phyloP scores from a whole-genome alignment of 768 basidiomycete species.

The Chalciporus pseudorubinellus region DNA sequence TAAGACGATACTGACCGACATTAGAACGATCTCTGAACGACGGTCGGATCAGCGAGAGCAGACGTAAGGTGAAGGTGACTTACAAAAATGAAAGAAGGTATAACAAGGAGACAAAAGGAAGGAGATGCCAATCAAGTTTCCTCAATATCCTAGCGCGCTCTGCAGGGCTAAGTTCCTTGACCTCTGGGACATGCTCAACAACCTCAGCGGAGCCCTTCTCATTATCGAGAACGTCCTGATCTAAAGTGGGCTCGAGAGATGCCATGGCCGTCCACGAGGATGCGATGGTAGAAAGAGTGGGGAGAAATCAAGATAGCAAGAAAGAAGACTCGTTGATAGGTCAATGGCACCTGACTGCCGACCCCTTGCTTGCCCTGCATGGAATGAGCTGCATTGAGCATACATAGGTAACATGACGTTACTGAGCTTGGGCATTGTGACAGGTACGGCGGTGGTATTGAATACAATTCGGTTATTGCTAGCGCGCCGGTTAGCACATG shows the following conservation, averaged over 20 bases:
- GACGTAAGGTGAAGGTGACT: constrained; percentile 17
- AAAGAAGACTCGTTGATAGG: background rate
- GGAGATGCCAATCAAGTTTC: constrained; percentile 44
- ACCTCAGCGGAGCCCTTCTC: constrained; percentile 9
- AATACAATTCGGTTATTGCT: no score
- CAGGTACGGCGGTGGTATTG: no score
- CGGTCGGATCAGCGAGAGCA: background rate
- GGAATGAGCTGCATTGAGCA: no score
- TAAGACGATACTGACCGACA: constrained; percentile 33
- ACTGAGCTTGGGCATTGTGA: no score
- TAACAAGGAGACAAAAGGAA: constrained; percentile 44
- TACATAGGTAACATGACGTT: no score
- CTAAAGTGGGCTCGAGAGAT: constrained; percentile 6
- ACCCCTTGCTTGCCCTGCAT: no score
- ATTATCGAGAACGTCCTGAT: constrained; percentile 5
- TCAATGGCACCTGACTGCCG: background rate
- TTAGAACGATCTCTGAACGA: constrained; percentile 43
- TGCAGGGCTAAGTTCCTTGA: constrained; percentile 8
- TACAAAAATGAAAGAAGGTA: constrained; percentile 48
- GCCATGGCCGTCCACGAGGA: constrained; percentile 12
- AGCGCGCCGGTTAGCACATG: no score
- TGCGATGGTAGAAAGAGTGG: background rate
- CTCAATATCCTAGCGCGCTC: constrained; percentile 33
- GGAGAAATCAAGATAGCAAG: background rate
- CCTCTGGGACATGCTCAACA: background rate